Evolutionary conservation across 2,329 filamentous ascomycete species (phyloP).

Genomic region (Ascomycota sp.): DNA sequence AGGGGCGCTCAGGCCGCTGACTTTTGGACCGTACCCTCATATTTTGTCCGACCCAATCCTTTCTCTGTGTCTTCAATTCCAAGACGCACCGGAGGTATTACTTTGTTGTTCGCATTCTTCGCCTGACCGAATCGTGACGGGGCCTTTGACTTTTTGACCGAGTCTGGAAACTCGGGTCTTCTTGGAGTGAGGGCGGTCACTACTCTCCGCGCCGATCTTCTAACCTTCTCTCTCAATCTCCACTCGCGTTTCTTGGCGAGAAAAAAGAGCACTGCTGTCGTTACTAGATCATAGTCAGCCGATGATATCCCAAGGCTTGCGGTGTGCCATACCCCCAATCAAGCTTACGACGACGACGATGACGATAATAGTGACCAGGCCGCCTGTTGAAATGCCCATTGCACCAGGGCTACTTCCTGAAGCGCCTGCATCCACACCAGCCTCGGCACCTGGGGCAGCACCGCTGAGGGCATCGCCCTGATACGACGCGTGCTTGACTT

Average conservation of each 20-base stretch:
- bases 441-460: slow-evolving; percentile 13
- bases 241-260: slow-evolving; percentile 69
- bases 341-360: slow-evolving; percentile 45
- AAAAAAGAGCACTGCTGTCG: slow-evolving; percentile 47
- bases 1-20: slow-evolving; percentile 3
- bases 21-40: slow-evolving; percentile 12
- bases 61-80: slow-evolving; percentile 36
- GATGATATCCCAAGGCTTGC: background rate
- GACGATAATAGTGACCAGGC: slow-evolving; percentile 50
- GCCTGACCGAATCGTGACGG: slow-evolving; percentile 16
- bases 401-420: slow-evolving; percentile 34
- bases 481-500: slow-evolving; percentile 15
- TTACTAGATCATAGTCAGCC: slow-evolving; percentile 21
- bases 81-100: slow-evolving; percentile 35
- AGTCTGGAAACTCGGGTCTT: slow-evolving; percentile 35
- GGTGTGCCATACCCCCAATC: slow-evolving; percentile 38
- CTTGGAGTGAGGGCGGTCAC: slow-evolving; percentile 39
- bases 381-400: slow-evolving; percentile 43
- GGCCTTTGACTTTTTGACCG: slow-evolving; percentile 23
- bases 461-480: slow-evolving; percentile 12
- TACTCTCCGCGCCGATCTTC: slow-evolving; percentile 41
- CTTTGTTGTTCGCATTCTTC: slow-evolving; percentile 28
- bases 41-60: slow-evolving; percentile 19
- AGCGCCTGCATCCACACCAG: slow-evolving; percentile 38
- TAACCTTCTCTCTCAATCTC: slow-evolving; percentile 51